Percentiles rank a stretch among this genome's conserved stretches.
These are phyloP conservation scores for Candida dendrica DNA, from an alignment of 805 yeast species.

Conservation along the genomic window DNA sequence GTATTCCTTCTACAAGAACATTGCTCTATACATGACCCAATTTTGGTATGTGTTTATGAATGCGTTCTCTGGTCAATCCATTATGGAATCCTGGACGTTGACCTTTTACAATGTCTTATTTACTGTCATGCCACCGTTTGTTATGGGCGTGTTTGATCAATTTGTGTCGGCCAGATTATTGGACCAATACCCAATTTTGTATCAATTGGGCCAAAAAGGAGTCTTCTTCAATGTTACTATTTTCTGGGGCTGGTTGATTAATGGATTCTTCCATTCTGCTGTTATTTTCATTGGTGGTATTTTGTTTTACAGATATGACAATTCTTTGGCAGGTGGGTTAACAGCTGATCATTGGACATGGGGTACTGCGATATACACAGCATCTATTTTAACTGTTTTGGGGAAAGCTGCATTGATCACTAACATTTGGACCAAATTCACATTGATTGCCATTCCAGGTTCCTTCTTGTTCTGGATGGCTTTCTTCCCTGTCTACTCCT, in stretches of 20 bases:
- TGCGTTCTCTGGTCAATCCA: constrained; percentile 73
- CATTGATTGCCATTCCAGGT: constrained; percentile 90
- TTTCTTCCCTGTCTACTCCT: constrained; percentile 81
- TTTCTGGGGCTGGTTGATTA: constrained; percentile 96
- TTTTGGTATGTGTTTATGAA: constrained; percentile 77
- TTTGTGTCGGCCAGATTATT: constrained; percentile 86
- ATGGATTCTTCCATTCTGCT: constrained; percentile 92
- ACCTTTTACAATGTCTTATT: constrained; percentile 80
- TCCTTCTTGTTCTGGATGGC: constrained; percentile 78
- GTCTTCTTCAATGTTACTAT: constrained; percentile 84
- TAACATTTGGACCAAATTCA: constrained; percentile 91
- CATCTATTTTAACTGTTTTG: constrained; percentile 80
- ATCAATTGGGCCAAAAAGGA: constrained; percentile 83
- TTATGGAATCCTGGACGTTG: constrained; percentile 71
- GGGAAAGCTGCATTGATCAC: constrained; percentile 94
- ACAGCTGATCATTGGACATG: constrained; percentile 88
- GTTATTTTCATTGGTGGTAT: constrained; percentile 69
- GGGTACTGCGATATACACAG: constrained; percentile 86
- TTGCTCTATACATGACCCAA: constrained; percentile 62
- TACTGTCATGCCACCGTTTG: constrained; percentile 74
- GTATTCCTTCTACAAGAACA: constrained; percentile 72
- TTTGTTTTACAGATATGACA: constrained; percentile 62
- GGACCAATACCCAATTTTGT: constrained; percentile 87
- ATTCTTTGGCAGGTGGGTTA: constrained; percentile 58
- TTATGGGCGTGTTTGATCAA: constrained; percentile 74